Evolutionary conservation across 2,329 filamentous ascomycete species (phyloP), one percentile per base, ranked within the genome.

Genomic region (Cadophora luteo-olivacea): DNA sequence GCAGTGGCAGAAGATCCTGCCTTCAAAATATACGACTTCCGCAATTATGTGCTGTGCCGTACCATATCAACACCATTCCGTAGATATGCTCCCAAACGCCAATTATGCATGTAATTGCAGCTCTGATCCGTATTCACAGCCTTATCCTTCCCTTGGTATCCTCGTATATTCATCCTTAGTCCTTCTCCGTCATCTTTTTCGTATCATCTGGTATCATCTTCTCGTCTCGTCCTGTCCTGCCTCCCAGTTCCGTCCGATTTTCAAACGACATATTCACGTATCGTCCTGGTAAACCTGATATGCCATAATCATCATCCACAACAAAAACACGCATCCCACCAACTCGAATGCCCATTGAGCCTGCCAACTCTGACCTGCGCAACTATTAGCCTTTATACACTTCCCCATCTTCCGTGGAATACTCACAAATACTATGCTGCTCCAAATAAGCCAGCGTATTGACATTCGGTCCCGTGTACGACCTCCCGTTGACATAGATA

Each of bases 291-390:
- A 91, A 11, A 91, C 88, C 71, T 89, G 87, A 73, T 89, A 87
- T 12, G 87, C 85, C 85, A 91, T 90, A 70, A 90, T 81, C 83
- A 90, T 89, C 74, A 90, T 87, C 88, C 88, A 91, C n/a, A 91
- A 75, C 68, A 90, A 77, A 71, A 90, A 90, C 0, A 89, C 79
- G 22, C 79, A 81, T 0, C 88, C 89, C 1, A 89, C 84, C 29
- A 91, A 78, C 22, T 84, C 84, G 76, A 91, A 88, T 0, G 87
- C 84, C 78, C 90, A 91, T 1, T 87, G 86, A 1, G 89, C 84
- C 73, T 89, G 85, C 89, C 89, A 91, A 54, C 84, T 84, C 78
- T 89, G 86, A 77, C 86, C 85, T 87, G 62, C 41, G 9, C 19
- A 16, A 41, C 12, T 25, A 64, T 77, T 68, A 77, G 73, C 55